These are phyloP conservation scores for Tremella mesenterica DNA, from an alignment of 768 basidiomycete genomes.

Conservation along the genomic window DNA sequence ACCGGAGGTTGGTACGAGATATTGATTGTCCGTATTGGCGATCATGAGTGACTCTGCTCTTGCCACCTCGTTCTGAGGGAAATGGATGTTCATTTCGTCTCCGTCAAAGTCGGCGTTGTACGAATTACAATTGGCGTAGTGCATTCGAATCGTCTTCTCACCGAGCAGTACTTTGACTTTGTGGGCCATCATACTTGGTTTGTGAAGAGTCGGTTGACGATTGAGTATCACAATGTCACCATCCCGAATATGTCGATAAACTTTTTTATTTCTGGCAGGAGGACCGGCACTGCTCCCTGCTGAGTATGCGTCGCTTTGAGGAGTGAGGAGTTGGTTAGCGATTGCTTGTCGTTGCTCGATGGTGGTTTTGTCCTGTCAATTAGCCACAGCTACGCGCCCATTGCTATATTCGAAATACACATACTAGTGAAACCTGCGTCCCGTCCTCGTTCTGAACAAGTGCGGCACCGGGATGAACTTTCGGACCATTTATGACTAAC, in stretches of 20 bases:
- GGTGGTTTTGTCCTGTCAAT: slow-evolving; percentile 65
- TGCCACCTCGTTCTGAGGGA: slow-evolving; percentile 93
- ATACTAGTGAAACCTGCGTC: slow-evolving; percentile 68
- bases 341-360: slow-evolving; percentile 87
- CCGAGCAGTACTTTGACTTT: slow-evolving; percentile 82
- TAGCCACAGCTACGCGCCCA: background rate
- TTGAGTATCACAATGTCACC: slow-evolving; percentile 94
- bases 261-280: slow-evolving; percentile 88
- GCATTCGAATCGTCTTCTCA: slow-evolving; percentile 99
- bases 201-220: slow-evolving; percentile 95
- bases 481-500: slow-evolving; percentile 81
- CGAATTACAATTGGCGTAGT: slow-evolving; percentile 99
- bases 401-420: slow-evolving; percentile 27
- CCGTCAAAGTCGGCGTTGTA: slow-evolving; percentile 95
- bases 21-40: slow-evolving; percentile 97
- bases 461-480: slow-evolving; percentile 80
- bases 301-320: slow-evolving; percentile 56
- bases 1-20: slow-evolving; percentile 96
- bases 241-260: slow-evolving; percentile 85
- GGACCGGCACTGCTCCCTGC: slow-evolving; percentile 48
- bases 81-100: slow-evolving; percentile 99
- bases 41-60: slow-evolving; percentile 88
- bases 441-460: slow-evolving; percentile 96
- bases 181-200: slow-evolving; percentile 99
- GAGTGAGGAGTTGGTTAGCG: slow-evolving; percentile 88